These are phyloP conservation scores for Paramecium pentaurelia DNA, from an alignment of 73 alveolate genomes.

Conservation along the genomic window DNA sequence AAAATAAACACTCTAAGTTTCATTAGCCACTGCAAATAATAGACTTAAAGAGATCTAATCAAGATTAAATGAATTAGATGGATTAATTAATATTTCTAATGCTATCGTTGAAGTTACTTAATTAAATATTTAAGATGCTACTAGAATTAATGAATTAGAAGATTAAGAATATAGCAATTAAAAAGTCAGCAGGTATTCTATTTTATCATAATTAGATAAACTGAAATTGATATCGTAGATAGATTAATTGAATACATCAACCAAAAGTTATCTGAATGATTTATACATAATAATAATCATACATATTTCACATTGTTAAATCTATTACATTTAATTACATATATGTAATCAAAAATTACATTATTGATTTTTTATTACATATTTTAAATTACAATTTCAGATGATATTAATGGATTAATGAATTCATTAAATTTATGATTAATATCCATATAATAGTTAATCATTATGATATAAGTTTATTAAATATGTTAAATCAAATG, in stretches of 20 bases:
- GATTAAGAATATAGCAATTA: neutral
- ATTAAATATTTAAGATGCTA: neutral
- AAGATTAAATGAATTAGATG: constrained; percentile 50
- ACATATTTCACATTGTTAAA: neutral
- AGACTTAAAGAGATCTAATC: constrained; percentile 36
- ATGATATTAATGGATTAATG: no score
- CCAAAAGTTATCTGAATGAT: constrained; percentile 39
- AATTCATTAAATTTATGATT: neutral
- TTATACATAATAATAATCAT: neutral
- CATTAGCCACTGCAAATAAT: constrained; percentile 40
- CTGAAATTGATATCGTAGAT: constrained; percentile 47
- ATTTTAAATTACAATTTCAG: no score
- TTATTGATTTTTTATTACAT: no score
- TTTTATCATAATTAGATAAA: neutral
- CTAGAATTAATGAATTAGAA: neutral
- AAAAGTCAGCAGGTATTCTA: constrained; percentile 37
- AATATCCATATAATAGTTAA: no score
- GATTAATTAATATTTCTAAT: constrained; percentile 33
- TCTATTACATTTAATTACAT: no score
- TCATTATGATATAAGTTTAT: no score
- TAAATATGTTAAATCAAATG: no score
- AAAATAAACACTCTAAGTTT: constrained; percentile 8
- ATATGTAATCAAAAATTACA: no score
- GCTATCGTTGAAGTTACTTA: constrained; percentile 45
- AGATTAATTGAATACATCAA: constrained; percentile 30